These are phyloP conservation scores for Hypoxylon sp. DNA, from an alignment of 2,329 filamentous ascomycete genomes.

Conservation along the genomic window DNA sequence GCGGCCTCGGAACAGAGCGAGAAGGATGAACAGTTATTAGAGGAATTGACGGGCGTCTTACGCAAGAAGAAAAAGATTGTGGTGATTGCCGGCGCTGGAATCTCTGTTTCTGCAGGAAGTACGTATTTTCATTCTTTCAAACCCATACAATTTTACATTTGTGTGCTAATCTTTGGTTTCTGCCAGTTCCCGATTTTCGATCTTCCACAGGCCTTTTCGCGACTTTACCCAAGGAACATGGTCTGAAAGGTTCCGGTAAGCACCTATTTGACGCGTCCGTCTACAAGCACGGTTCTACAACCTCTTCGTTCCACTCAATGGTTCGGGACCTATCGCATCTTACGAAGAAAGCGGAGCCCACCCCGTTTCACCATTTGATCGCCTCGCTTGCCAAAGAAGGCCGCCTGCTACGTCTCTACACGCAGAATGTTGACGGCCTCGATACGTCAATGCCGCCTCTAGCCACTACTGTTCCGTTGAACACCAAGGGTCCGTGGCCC, in stretches of 20 bases:
- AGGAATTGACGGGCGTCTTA: slow-evolving; percentile 80
- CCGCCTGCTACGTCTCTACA: slow-evolving; percentile 90
- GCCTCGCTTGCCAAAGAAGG: slow-evolving; percentile 91
- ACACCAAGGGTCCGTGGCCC: slow-evolving; percentile 90
- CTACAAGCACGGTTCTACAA: slow-evolving; percentile 91
- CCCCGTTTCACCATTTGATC: slow-evolving; percentile 92
- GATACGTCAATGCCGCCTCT: slow-evolving; percentile 88
- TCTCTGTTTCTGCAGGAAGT: slow-evolving; percentile 94
- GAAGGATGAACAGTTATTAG: slow-evolving; percentile 72
- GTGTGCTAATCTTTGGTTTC: slow-evolving; percentile 41
- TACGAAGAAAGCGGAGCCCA: slow-evolving; percentile 83
- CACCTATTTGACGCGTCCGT: slow-evolving; percentile 97
- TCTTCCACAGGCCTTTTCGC: slow-evolving; percentile 92
- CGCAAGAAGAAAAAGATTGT: slow-evolving; percentile 96
- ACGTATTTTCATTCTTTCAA: slow-evolving; percentile 40
- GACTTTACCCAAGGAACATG: slow-evolving; percentile 86
- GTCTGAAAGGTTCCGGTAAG: slow-evolving; percentile 93
- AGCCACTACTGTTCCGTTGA: slow-evolving; percentile 84
- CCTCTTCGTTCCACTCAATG: slow-evolving; percentile 95
- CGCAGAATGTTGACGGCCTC: slow-evolving; percentile 96
- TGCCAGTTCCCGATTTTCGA: slow-evolving; percentile 90
- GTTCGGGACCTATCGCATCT: slow-evolving; percentile 88
- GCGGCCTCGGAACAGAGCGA: slow-evolving; percentile 65
- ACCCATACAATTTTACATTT: slow-evolving; percentile 21
- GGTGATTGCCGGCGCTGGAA: slow-evolving; percentile 94